Evolutionary conservation across 371 early-diverging fungal species (phyloP), one percentile per base, ranked within the genome.

Genomic region (Amoeboaphelidium protococcarum): DNA sequence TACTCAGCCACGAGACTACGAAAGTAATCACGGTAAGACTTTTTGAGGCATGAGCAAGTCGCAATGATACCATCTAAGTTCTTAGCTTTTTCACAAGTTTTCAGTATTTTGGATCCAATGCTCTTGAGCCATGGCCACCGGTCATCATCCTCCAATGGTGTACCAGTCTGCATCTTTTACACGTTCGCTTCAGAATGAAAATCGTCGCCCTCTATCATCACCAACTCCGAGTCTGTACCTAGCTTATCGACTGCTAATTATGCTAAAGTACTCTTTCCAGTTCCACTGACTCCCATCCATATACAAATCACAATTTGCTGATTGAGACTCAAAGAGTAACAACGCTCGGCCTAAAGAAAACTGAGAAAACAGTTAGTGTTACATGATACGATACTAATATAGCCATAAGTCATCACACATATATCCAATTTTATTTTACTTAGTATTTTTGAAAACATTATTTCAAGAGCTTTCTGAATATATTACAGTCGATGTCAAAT

Each of bases 181-280:
- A 70, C 59, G 54, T 71, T 74, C 19, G 51, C 52, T 19, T 53
- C 41, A 23, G 73, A 63, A 50, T 76, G 78, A 45, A 73, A 53
- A 13, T 61, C 46, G 50, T 78, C 78, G 0, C 70, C 76, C 46
- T 78, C 77, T 23, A 78, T 52, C 37, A 6, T 16, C 6, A 31
- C 6, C 6, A 10, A 31, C 16, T 16, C 37, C 16, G 10, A 10
- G 10, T 31, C 16, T 31, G 6, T 6, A 16, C 6, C 6, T 31
- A 10, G 10, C 37, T 31, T 31, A n/a, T n/a, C n/a, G n/a, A n/a
- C n/a, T n/a, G n/a, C n/a, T n/a, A n/a, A n/a, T n/a, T n/a, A 50
- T 6, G 69, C 71, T 16, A 77, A 59, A 25, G 67, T 68, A 22
- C 64, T 58, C 48, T 77, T 77, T 37, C 78, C 78, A 44, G 71